Conservation (phyloP, 371 early-diverging fungal species). For the Actinomortierella wolfii region DNA sequence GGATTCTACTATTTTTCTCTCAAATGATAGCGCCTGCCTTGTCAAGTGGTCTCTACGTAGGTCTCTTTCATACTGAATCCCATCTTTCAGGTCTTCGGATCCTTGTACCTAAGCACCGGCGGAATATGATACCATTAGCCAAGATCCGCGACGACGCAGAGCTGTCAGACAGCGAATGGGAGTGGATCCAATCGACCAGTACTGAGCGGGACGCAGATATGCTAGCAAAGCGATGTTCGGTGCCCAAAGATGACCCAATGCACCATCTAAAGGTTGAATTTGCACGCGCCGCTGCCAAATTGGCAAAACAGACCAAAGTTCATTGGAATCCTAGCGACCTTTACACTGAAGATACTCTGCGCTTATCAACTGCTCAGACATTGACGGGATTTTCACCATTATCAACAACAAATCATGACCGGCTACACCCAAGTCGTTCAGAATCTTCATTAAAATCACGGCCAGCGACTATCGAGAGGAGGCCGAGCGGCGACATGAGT, state of each 20-base stretch:
- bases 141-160: conserved; percentile 43
- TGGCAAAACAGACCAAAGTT: conserved; percentile 25
- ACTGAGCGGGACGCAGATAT: conserved; percentile 11
- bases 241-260: conserved; percentile 39
- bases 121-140: conserved; percentile 44
- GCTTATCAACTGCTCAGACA: neutral
- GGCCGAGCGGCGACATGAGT: neutral
- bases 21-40: conserved; percentile 31
- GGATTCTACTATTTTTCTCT: too few species aligned
- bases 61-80: conserved; percentile 48
- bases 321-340: conserved; percentile 36
- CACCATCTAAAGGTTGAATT: conserved; percentile 40
- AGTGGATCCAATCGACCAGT: conserved; percentile 27
- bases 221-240: conserved; percentile 33
- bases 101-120: conserved; percentile 44
- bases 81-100: conserved; percentile 47
- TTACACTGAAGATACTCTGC: conserved; percentile 31
- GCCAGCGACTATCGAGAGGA: neutral
- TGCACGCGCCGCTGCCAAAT: conserved; percentile 24
- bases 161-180: conserved; percentile 27
- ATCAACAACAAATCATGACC: neutral
- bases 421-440: conserved; percentile 2
- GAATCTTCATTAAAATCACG: neutral
- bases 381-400: neutral
- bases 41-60: conserved; percentile 48